Evolutionary conservation across 768 basidiomycete genomes (phyloP).

Genomic region (Rhizopogon vesiculosus): DNA sequence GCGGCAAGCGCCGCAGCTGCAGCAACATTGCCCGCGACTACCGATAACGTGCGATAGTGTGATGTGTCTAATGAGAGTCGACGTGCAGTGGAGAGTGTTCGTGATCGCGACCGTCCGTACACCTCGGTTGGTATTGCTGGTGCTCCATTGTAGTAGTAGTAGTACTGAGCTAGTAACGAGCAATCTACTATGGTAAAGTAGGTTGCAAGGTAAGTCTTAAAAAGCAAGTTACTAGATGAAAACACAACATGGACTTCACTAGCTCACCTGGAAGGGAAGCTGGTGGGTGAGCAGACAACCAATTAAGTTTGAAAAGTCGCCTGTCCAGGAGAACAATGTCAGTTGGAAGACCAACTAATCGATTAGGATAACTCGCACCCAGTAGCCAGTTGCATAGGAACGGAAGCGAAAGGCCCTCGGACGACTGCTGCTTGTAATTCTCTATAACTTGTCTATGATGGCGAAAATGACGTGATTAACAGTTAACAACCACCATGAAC

Average conservation of each 20-base stretch:
- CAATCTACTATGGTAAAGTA: constrained; percentile 90
- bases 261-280: constrained; percentile 85
- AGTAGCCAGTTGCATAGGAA: constrained; percentile 93
- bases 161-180: constrained; percentile 71
- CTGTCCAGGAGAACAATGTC: constrained; percentile 31
- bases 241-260: not conserved
- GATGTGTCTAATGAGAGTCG: constrained; percentile 51
- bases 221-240: constrained; percentile 8
- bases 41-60: constrained; percentile 65
- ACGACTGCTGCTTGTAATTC: constrained; percentile 70
- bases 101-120: constrained; percentile 35
- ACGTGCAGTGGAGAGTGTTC: constrained; percentile 39
- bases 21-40: constrained; percentile 69
- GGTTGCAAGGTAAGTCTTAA: constrained; percentile 80
- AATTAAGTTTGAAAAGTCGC: constrained; percentile 89
- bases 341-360: not conserved
- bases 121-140: constrained; percentile 29
- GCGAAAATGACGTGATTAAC: not conserved
- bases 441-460: constrained; percentile 74
- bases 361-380: constrained; percentile 43
- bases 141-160: constrained; percentile 68
- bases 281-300: constrained; percentile 91
- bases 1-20: constrained; percentile 67
- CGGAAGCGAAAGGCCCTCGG: constrained; percentile 87
- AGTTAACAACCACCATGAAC: constrained; percentile 5